Evolutionary conservation across 2,329 filamentous ascomycete species (phyloP).

Genomic region (Hypoxylon sp.): DNA sequence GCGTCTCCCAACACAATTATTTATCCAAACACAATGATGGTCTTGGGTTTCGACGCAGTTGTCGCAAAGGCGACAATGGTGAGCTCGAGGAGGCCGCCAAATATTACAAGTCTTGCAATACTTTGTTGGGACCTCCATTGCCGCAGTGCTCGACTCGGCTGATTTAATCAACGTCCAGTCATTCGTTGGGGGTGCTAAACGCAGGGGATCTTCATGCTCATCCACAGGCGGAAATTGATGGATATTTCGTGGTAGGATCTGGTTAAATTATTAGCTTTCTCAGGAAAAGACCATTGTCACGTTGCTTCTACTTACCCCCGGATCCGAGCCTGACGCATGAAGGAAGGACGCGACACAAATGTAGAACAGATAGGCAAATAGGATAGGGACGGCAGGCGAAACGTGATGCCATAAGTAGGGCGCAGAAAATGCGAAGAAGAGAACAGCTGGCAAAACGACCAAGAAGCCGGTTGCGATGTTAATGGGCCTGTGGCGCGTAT

Average conservation of each 20-base stretch:
- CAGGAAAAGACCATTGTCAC: background rate
- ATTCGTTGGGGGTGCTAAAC: constrained; percentile 85
- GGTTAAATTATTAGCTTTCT: constrained; percentile 30
- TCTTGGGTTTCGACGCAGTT: constrained; percentile 98
- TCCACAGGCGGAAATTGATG: constrained; percentile 86
- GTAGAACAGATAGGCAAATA: constrained; percentile 92
- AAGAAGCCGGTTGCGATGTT: constrained; percentile 88
- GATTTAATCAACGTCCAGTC: constrained; percentile 95
- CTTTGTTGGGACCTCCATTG: constrained; percentile 98
- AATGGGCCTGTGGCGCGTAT: constrained; percentile 87
- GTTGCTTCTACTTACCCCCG: constrained; percentile 76
- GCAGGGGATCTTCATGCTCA: constrained; percentile 83
- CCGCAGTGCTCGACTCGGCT: constrained; percentile 78
- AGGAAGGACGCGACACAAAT: constrained; percentile 93
- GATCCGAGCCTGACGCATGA: constrained; percentile 92
- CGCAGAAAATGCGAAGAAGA: constrained; percentile 90
- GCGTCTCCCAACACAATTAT: constrained; percentile 95
- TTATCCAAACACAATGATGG: constrained; percentile 98
- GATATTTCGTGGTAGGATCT: constrained; percentile 93
- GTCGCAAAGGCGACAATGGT: constrained; percentile 96
- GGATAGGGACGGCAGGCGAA: constrained; percentile 87
- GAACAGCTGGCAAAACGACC: constrained; percentile 79
- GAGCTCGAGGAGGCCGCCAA: constrained; percentile 94
- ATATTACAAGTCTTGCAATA: constrained; percentile 98
- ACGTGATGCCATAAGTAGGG: constrained; percentile 88